Conservation (phyloP, 345 rosid species). For the Noccaea bulbosa region DNA sequence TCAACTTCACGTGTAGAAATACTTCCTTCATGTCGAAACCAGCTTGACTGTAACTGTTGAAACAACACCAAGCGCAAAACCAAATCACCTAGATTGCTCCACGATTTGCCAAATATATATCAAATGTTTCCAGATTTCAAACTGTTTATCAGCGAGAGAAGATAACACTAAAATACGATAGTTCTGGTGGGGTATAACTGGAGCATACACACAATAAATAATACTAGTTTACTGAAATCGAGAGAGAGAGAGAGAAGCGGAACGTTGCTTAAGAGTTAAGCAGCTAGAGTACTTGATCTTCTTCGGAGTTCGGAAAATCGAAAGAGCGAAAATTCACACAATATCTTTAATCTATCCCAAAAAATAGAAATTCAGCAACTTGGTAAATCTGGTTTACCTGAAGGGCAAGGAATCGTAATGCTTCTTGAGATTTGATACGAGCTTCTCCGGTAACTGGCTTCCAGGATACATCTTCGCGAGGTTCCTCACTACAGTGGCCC, state of each 20-base stretch:
- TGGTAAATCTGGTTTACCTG: constrained; percentile 53
- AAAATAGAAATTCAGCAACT: constrained; percentile 11
- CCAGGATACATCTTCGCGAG: constrained; percentile 92
- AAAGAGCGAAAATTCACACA: not conserved
- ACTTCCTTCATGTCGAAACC: constrained; percentile 95
- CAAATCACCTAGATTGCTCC: constrained; percentile 20
- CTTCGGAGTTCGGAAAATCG: constrained; percentile 3
- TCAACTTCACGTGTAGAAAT: constrained; percentile 87
- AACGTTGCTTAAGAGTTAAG: constrained; percentile 13
- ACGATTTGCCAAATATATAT: not conserved
- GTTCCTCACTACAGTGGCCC: constrained; percentile 92
- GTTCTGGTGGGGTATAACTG: too few species aligned
- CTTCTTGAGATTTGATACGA: constrained; percentile 84
- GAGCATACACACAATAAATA: not conserved
- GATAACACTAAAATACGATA: not conserved
- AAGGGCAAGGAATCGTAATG: constrained; percentile 96
- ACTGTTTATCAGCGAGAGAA: not conserved
- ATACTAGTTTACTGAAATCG: not conserved
- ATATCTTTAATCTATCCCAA: constrained; percentile 21
- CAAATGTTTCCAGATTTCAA: constrained; percentile 18
- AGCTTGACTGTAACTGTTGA: constrained; percentile 80
- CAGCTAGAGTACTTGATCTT: constrained; percentile 23
- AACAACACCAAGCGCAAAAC: constrained; percentile 27
- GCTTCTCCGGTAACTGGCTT: constrained; percentile 94
- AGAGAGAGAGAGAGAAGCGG: not conserved